Evolutionary conservation across 768 basidiomycete species (phyloP).

Genomic region (Trametes cinnabarina): DNA sequence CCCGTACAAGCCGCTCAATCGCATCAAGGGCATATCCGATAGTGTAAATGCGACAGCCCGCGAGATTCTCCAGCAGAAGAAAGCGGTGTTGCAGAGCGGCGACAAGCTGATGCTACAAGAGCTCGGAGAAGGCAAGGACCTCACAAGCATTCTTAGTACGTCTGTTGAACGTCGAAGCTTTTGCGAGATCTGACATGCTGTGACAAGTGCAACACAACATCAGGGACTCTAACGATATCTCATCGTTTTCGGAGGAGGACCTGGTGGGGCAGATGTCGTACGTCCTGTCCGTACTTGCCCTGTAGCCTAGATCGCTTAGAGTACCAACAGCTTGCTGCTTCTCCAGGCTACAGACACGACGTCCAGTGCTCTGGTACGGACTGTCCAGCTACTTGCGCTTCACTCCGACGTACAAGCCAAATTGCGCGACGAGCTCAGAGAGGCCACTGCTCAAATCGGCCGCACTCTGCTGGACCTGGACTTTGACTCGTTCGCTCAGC

Average conservation of each 20-base stretch:
- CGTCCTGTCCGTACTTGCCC: neutral
- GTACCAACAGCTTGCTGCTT: neutral
- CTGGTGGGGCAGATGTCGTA: constrained; percentile 14
- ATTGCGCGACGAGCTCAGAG: neutral
- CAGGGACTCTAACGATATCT: neutral
- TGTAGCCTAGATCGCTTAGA: neutral
- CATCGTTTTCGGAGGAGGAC: constrained; percentile 4
- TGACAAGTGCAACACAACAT: constrained; percentile 7
- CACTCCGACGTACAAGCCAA: neutral
- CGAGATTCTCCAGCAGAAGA: constrained; percentile 1
- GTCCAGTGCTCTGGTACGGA: neutral
- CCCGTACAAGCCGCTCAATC: neutral
- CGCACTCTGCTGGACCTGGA: neutral
- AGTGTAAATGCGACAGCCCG: neutral
- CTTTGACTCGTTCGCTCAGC: constrained; percentile 2
- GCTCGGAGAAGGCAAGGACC: constrained; percentile 3
- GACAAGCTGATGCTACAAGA: neutral
- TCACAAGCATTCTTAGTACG: constrained; percentile 7
- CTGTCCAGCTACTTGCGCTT: neutral
- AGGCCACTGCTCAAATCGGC: neutral
- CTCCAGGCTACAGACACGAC: constrained; percentile 10
- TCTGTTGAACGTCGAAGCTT: no score
- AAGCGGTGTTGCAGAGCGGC: neutral
- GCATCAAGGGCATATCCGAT: constrained; percentile 6
- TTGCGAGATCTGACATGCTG: neutral